phyloP scores from a whole-genome alignment of 1,284 basidiomycete species.

The Dichomitus squalens region DNA sequence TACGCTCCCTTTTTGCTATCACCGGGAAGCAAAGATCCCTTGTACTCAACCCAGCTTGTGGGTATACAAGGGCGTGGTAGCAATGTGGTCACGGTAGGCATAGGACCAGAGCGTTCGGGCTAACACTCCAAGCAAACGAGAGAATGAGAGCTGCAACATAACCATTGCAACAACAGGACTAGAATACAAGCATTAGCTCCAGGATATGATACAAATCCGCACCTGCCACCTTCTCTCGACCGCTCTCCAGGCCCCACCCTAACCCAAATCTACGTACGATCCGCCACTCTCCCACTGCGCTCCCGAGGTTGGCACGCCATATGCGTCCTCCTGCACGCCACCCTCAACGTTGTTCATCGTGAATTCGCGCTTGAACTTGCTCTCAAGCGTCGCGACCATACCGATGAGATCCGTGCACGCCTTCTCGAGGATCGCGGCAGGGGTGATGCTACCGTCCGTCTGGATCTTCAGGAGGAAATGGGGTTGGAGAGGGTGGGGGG shows the following conservation, averaged over 20 bases:
- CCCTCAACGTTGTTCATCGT: slow-evolving; percentile 70
- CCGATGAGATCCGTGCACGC: slow-evolving; percentile 86
- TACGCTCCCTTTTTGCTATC: no score
- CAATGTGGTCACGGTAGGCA: background rate
- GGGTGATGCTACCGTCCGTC: slow-evolving; percentile 88
- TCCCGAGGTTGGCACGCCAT: slow-evolving; percentile 49
- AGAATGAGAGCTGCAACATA: background rate
- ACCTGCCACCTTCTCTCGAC: background rate
- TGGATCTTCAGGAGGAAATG: slow-evolving; percentile 95
- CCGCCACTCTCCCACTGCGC: slow-evolving; percentile 45
- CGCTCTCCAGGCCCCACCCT: background rate
- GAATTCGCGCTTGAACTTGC: slow-evolving; percentile 79
- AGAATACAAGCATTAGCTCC: slow-evolving; percentile 17
- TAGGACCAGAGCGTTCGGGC: no score
- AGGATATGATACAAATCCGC: slow-evolving; percentile 10
- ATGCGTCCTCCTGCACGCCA: slow-evolving; percentile 57
- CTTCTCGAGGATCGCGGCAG: slow-evolving; percentile 82
- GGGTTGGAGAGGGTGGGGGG: slow-evolving; percentile 94
- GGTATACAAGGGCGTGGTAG: no score
- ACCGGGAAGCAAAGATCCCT: no score
- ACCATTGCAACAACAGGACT: background rate
- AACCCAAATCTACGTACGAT: slow-evolving; percentile 67
- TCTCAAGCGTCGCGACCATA: slow-evolving; percentile 67
- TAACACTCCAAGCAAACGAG: background rate
- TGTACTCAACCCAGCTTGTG: no score